phyloP scores from a whole-genome alignment of 495 filamentous ascomycete species.

The Podospora sp. region DNA sequence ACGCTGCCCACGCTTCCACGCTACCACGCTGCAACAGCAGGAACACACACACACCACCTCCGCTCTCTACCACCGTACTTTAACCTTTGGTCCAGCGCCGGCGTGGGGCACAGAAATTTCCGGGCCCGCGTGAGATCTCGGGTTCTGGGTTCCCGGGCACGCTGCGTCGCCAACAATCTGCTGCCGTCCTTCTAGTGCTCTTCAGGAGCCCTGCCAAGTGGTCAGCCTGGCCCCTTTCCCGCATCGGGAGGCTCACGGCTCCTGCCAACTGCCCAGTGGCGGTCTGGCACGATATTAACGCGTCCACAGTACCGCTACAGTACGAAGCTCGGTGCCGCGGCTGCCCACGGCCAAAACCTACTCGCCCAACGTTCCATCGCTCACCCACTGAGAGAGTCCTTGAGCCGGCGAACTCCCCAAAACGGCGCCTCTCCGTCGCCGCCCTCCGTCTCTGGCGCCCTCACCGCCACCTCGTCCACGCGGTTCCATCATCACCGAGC shows the following conservation, averaged over 20 bases:
- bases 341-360: neutral
- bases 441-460: neutral
- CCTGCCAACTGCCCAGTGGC: constrained; percentile 19
- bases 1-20: neutral
- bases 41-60: neutral
- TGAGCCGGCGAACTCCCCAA: neutral
- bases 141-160: constrained; percentile 20
- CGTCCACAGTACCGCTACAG: constrained; percentile 1
- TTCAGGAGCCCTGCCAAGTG: constrained; percentile 18
- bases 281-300: constrained; percentile 18
- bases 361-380: neutral
- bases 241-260: constrained; percentile 17
- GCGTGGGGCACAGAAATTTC: constrained; percentile 15
- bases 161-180: constrained; percentile 21
- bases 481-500: constrained; percentile 8
- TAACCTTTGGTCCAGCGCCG: constrained; percentile 3
- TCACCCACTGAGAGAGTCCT: neutral
- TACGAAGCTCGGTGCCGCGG: constrained; percentile 10
- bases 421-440: neutral
- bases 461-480: constrained; percentile 3
- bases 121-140: constrained; percentile 17
- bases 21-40: no score
- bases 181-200: constrained; percentile 13
- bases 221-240: constrained; percentile 17
- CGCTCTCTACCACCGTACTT: neutral